These are phyloP conservation scores for Amoeboradix gromovi DNA, from an alignment of 371 early-diverging fungal species.

Conservation along the genomic window DNA sequence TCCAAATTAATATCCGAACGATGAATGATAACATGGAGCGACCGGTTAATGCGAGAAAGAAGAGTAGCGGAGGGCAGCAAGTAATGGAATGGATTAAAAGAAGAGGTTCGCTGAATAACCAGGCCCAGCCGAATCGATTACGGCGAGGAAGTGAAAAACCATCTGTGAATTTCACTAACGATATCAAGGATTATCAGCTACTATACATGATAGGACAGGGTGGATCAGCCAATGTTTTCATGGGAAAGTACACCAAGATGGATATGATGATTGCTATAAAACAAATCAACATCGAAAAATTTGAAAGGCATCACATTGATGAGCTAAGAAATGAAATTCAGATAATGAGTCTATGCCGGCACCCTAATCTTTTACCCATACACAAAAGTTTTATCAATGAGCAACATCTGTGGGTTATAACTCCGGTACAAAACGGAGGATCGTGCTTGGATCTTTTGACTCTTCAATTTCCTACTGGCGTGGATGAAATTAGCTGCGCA, in stretches of 20 bases:
- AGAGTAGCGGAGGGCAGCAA: neutral
- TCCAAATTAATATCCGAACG: no score
- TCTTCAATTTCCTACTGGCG: neutral
- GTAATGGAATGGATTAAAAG: neutral
- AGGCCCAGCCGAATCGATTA: neutral
- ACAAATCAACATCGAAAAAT: neutral
- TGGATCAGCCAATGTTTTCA: neutral
- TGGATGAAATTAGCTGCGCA: conserved; percentile 1
- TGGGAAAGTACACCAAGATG: neutral
- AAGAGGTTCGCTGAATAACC: neutral
- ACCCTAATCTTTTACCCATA: conserved; percentile 1
- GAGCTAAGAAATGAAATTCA: conserved; percentile 1
- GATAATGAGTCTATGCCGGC: conserved; percentile 1
- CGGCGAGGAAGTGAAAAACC: neutral
- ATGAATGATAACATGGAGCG: neutral
- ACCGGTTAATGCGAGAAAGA: neutral
- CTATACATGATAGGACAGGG: neutral
- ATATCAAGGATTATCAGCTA: neutral
- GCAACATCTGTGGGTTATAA: conserved; percentile 1
- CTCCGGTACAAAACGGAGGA: neutral
- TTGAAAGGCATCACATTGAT: conserved; percentile 1
- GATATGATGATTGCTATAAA: neutral
- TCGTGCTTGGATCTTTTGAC: neutral
- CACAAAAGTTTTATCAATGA: neutral
- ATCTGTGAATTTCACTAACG: neutral